These are phyloP conservation scores for Thalassiosira profunda DNA, from an alignment of 108 stramenopile species.

Conservation along the genomic window DNA sequence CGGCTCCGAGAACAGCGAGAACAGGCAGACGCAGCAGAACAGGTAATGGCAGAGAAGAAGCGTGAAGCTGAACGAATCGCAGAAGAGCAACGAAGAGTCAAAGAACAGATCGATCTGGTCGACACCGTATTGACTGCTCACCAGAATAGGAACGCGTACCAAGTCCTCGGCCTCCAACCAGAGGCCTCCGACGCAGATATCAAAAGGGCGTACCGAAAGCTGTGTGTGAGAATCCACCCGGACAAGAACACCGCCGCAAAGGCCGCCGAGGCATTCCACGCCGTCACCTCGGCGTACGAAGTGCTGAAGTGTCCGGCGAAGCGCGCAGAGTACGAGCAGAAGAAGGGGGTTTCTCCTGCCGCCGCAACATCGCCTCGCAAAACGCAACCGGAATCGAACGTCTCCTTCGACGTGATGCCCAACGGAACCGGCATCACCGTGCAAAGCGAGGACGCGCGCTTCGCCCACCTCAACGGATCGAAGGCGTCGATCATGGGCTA, in stretches of 20 bases:
- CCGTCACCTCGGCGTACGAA: constrained; percentile 35
- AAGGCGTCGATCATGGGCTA: constrained; percentile 6
- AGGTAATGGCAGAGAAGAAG: no score
- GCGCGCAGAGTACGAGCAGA: no score
- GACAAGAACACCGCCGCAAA: constrained; percentile 87
- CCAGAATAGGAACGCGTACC: constrained; percentile 76
- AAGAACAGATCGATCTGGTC: no score
- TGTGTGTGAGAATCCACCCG: constrained; percentile 88
- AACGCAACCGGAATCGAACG: no score
- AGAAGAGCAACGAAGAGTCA: no score
- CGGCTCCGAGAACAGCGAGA: no score
- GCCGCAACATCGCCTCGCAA: no score
- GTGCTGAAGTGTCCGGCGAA: constrained; percentile 72
- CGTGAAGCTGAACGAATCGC: no score
- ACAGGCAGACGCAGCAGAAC: no score
- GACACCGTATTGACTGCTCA: no score
- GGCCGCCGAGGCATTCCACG: constrained; percentile 24
- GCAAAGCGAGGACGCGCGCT: neutral
- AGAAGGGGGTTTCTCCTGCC: no score
- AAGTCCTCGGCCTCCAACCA: constrained; percentile 57
- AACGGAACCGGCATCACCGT: constrained; percentile 6
- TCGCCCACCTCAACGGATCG: constrained; percentile 1
- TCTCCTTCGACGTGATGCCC: neutral
- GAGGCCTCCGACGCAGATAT: constrained; percentile 66
- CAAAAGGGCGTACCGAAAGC: constrained; percentile 78